Conservation (phyloP, 148 eudicot species). For the Camellia granthamiana region DNA sequence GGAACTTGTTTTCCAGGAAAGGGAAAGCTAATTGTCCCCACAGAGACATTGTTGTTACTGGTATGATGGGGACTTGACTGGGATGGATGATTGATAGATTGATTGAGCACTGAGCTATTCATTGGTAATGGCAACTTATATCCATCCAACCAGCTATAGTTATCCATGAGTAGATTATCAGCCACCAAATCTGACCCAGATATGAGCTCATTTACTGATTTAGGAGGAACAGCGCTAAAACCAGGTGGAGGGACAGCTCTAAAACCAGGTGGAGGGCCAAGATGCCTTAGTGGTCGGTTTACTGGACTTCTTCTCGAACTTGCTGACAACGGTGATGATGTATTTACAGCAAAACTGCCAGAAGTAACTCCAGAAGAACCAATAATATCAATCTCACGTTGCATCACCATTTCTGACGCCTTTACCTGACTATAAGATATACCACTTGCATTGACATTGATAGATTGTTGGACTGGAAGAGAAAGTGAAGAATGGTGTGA, state of each 20-base stretch:
- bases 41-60: conserved; percentile 25
- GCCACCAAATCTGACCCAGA: conserved; percentile 27
- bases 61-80: conserved; percentile 23
- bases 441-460: conserved; percentile 20
- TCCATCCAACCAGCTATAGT: conserved; percentile 53
- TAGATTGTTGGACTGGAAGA: conserved; percentile 29
- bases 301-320: conserved; percentile 37
- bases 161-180: conserved; percentile 35
- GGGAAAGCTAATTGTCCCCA: conserved; percentile 45
- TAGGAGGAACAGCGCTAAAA: conserved; percentile 50
- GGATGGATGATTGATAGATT: conserved; percentile 23
- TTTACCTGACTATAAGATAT: conserved; percentile 29
- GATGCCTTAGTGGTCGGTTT: conserved; percentile 56
- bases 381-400: conserved; percentile 28
- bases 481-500: conserved; percentile 28
- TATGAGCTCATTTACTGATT: conserved; percentile 31
- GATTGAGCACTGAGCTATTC: conserved; percentile 25
- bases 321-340: conserved; percentile 23
- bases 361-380: conserved; percentile 28
- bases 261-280: conserved; percentile 76
- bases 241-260: conserved; percentile 67
- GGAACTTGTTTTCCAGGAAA: conserved; percentile 58
- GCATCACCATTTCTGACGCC: conserved; percentile 25
- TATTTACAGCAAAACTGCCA: conserved; percentile 26
- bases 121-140: conserved; percentile 37